Conservation (phyloP, 2,329 filamentous ascomycete genomes). For the Beauveria brongniartii region DNA sequence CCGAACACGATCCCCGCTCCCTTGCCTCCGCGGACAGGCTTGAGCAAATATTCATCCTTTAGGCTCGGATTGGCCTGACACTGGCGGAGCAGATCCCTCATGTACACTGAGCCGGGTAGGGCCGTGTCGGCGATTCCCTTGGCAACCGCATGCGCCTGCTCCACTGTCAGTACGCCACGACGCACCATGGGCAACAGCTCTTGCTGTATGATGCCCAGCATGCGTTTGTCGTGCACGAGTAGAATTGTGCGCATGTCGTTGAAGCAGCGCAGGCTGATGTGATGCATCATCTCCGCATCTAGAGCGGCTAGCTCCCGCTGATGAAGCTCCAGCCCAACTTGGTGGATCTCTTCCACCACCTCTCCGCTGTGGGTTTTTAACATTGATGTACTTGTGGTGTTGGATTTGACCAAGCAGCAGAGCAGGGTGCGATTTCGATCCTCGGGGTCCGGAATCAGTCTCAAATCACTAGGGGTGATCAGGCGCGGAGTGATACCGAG, state of each 20-base stretch:
- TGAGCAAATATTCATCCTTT: conserved; percentile 26
- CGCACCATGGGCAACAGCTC: conserved; percentile 23
- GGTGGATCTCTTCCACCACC: conserved; percentile 25
- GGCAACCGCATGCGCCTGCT: conserved; percentile 21
- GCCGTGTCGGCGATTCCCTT: conserved; percentile 27
- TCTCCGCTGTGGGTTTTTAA: conserved; percentile 18
- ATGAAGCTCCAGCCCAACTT: conserved; percentile 31
- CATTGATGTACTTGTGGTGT: not conserved
- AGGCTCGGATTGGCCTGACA: conserved; percentile 8
- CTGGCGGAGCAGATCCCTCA: conserved; percentile 16
- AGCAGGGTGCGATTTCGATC: conserved; percentile 18
- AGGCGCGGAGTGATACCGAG: conserved; percentile 25
- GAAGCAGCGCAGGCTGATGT: conserved; percentile 29
- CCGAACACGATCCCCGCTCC: conserved; percentile 33
- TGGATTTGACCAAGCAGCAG: conserved; percentile 16
- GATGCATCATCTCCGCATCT: conserved; percentile 23
- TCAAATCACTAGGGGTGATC: conserved; percentile 24
- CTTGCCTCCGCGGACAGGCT: conserved; percentile 31
- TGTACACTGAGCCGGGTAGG: conserved; percentile 22
- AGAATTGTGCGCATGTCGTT: conserved; percentile 34
- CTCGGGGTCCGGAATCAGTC: conserved; percentile 21
- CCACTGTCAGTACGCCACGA: conserved; percentile 19
- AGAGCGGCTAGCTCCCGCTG: conserved; percentile 28
- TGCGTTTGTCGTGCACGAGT: conserved; percentile 34
- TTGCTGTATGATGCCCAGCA: conserved; percentile 30